These are phyloP conservation scores for Salvia splendens DNA, from an alignment of 257 asterid species.

Conservation along the genomic window DNA sequence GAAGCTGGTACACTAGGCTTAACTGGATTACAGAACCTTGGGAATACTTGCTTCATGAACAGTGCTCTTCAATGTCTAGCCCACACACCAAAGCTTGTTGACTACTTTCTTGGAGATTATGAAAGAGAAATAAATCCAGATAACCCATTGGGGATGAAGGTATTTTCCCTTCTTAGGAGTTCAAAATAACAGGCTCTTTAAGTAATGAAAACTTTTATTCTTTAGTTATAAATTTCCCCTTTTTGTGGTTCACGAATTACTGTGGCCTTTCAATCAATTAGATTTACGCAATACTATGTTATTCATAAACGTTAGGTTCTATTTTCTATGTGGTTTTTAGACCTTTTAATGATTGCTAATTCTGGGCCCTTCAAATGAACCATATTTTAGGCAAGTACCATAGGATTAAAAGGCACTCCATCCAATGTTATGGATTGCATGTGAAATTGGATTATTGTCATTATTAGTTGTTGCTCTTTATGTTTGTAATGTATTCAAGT, in stretches of 20 bases:
- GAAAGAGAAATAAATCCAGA: conserved; percentile 78
- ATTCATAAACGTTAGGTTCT: neutral
- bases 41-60: conserved; percentile 98
- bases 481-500: conserved; percentile 1
- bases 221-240: conserved; percentile 18
- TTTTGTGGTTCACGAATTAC: conserved; percentile 17
- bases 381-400: conserved; percentile 8
- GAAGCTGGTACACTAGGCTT: conserved; percentile 91
- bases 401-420: conserved; percentile 19
- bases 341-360: conserved; percentile 17
- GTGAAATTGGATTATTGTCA: conserved; percentile 15
- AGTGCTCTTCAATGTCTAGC: conserved; percentile 94
- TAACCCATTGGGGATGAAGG: conserved; percentile 96
- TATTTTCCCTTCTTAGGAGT: conserved; percentile 39
- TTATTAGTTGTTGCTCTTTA: conserved; percentile 7
- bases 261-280: conserved; percentile 20
- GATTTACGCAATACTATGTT: conserved; percentile 14
- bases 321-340: neutral
- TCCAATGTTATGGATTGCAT: conserved; percentile 22
- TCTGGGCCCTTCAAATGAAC: conserved; percentile 15
- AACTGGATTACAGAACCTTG: conserved; percentile 91
- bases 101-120: conserved; percentile 96
- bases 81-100: conserved; percentile 94
- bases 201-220: conserved; percentile 21
- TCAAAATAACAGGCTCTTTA: conserved; percentile 27